These are phyloP conservation scores for Trichoderma polysporum DNA, from an alignment of 2,329 filamentous ascomycete species.

Conservation along the genomic window DNA sequence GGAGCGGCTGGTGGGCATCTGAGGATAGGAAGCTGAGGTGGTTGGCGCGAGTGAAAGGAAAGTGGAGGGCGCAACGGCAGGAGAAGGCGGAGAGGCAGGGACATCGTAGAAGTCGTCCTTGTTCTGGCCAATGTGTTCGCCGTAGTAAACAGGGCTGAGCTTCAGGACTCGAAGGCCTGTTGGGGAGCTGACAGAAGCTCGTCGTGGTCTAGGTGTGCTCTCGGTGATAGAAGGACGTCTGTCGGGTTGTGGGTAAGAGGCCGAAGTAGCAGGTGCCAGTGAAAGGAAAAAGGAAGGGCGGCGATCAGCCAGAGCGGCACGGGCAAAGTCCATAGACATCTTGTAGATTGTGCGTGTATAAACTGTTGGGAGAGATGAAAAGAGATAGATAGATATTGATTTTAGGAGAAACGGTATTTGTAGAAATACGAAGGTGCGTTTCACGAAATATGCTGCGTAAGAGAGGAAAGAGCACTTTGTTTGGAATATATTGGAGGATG, in stretches of 20 bases:
- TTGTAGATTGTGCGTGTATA: background rate
- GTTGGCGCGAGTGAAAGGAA: constrained; percentile 61
- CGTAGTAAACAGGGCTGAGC: constrained; percentile 64
- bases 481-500: constrained; percentile 10
- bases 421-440: background rate
- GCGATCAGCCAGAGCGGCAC: constrained; percentile 19
- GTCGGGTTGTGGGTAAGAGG: constrained; percentile 52
- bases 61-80: constrained; percentile 22
- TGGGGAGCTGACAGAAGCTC: constrained; percentile 52
- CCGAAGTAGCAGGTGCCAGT: constrained; percentile 58
- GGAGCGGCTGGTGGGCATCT: constrained; percentile 36
- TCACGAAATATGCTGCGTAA: background rate
- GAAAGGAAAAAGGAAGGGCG: constrained; percentile 47
- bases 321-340: constrained; percentile 22
- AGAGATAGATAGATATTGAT: background rate
- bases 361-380: background rate
- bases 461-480: background rate
- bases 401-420: background rate
- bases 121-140: constrained; percentile 57
- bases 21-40: constrained; percentile 57
- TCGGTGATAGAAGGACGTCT: constrained; percentile 24
- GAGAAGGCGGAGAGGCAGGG: constrained; percentile 5
- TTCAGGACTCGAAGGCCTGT: constrained; percentile 56
- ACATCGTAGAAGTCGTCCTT: constrained; percentile 55
- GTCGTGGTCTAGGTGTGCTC: constrained; percentile 39